phyloP scores from a whole-genome alignment of 2,329 filamentous ascomycete species.

The Apiospora aurea region DNA sequence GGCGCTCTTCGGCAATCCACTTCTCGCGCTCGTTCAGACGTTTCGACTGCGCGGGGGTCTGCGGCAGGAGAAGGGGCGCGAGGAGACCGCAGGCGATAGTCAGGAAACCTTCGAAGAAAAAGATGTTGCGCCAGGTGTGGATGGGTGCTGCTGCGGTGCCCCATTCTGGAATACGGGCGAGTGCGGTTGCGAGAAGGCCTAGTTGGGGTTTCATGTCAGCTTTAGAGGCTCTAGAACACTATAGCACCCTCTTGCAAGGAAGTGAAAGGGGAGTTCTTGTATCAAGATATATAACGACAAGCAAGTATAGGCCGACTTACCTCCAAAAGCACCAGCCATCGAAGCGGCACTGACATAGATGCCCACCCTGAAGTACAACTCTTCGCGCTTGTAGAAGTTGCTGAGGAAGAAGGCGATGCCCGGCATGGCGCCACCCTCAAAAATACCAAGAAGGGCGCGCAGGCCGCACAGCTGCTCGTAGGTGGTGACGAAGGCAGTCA shows the following conservation, averaged over 20 bases:
- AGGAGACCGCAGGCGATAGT: conserved; percentile 55
- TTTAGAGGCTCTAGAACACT: neutral
- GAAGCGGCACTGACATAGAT: conserved; percentile 63
- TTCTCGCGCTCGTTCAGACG: conserved; percentile 61
- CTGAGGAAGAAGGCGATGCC: conserved; percentile 63
- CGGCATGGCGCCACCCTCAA: conserved; percentile 65
- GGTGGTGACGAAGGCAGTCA: conserved; percentile 58
- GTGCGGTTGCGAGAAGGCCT: conserved; percentile 59
- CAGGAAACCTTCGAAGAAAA: conserved; percentile 68
- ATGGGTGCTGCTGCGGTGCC: conserved; percentile 50
- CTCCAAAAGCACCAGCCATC: conserved; percentile 64
- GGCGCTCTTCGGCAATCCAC: conserved; percentile 59
- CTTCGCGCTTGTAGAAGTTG: conserved; percentile 63
- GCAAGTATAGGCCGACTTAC: conserved; percentile 13
- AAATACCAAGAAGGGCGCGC: conserved; percentile 59
- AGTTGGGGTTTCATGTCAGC: neutral
- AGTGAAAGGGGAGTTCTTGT: neutral
- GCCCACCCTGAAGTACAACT: conserved; percentile 62
- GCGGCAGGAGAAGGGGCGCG: conserved; percentile 61
- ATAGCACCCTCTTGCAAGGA: neutral
- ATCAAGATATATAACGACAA: neutral
- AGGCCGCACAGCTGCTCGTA: conserved; percentile 55
- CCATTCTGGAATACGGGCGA: conserved; percentile 59
- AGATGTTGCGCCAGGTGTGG: conserved; percentile 64
- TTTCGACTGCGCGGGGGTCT: conserved; percentile 53